These are phyloP conservation scores for Multifurca ochricompacta DNA, from an alignment of 768 basidiomycete species.

Conservation along the genomic window DNA sequence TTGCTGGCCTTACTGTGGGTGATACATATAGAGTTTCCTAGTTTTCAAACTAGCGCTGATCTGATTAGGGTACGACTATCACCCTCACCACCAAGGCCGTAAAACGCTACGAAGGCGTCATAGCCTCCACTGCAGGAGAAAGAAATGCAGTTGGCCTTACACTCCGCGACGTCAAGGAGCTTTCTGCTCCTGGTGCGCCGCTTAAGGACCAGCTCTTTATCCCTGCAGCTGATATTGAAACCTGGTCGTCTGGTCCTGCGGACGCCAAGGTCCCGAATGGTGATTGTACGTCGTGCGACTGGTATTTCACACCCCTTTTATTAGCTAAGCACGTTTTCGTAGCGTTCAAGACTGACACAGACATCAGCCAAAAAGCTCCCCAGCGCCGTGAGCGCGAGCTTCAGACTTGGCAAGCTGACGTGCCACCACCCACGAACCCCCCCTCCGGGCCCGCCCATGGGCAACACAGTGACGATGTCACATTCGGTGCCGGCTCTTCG, in stretches of 20 bases:
- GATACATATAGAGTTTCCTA: slow-evolving; percentile 10
- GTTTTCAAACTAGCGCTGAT: slow-evolving; percentile 11
- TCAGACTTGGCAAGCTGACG: slow-evolving; percentile 63
- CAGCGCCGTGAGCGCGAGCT: slow-evolving; percentile 67
- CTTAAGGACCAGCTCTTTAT: slow-evolving; percentile 66
- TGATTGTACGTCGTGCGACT: slow-evolving; percentile 55
- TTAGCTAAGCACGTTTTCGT: neutral
- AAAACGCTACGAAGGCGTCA: slow-evolving; percentile 67
- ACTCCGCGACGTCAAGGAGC: slow-evolving; percentile 71
- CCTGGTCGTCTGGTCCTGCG: slow-evolving; percentile 66
- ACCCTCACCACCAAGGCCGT: slow-evolving; percentile 66
- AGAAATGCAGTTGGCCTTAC: slow-evolving; percentile 66
- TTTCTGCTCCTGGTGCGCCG: slow-evolving; percentile 56
- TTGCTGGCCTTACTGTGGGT: slow-evolving; percentile 67
- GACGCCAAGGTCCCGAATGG: slow-evolving; percentile 62
- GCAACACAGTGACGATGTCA: slow-evolving; percentile 51
- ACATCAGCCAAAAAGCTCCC: slow-evolving; percentile 55
- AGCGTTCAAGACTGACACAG: slow-evolving; percentile 77
- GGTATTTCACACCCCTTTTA: neutral
- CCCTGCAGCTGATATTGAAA: slow-evolving; percentile 63
- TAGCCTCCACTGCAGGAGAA: slow-evolving; percentile 52
- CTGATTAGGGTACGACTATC: slow-evolving; percentile 62
- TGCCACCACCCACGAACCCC: slow-evolving; percentile 27
- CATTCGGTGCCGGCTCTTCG: slow-evolving; percentile 52
- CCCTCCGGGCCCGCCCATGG: slow-evolving; percentile 24